A percentile compares a stretch with the other conserved stretches of the same genome.
phyloP scores from a whole-genome alignment of 2,329 filamentous ascomycete species.

The Clathrospora elynae region DNA sequence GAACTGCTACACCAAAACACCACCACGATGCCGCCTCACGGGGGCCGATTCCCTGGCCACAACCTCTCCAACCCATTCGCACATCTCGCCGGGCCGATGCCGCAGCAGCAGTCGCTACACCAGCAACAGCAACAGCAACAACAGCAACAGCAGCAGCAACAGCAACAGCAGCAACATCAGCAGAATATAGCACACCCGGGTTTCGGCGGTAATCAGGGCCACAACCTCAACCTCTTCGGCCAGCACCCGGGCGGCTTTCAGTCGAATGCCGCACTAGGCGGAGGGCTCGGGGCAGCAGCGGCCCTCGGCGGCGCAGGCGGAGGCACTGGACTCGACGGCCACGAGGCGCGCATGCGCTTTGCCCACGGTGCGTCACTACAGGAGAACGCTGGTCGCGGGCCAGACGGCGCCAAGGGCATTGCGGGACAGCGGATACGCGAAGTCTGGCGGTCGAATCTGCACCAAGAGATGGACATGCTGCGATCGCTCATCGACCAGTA shows the following conservation, averaged over 20 bases:
- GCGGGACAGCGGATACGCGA: constrained; percentile 81
- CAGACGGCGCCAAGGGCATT: constrained; percentile 62
- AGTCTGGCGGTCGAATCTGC: constrained; percentile 91
- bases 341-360: constrained; percentile 87
- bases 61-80: constrained; percentile 64
- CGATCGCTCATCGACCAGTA: constrained; percentile 86
- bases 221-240: constrained; percentile 65
- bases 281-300: constrained; percentile 61
- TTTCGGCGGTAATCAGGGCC: constrained; percentile 64
- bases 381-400: constrained; percentile 57
- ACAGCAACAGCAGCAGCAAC: constrained; percentile 17
- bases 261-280: constrained; percentile 59
- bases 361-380: constrained; percentile 69
- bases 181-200: constrained; percentile 69
- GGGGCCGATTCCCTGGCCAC: constrained; percentile 63
- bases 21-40: constrained; percentile 61
- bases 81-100: constrained; percentile 55
- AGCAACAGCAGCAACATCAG: constrained; percentile 50
- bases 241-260: constrained; percentile 48
- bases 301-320: constrained; percentile 56
- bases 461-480: constrained; percentile 86
- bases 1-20: constrained; percentile 27
- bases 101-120: constrained; percentile 24
- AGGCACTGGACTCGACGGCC: constrained; percentile 76
- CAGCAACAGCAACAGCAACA: constrained; percentile 54